Conservation (phyloP, 148 eudicot genomes). For the Chenopodium quinoa region DNA sequence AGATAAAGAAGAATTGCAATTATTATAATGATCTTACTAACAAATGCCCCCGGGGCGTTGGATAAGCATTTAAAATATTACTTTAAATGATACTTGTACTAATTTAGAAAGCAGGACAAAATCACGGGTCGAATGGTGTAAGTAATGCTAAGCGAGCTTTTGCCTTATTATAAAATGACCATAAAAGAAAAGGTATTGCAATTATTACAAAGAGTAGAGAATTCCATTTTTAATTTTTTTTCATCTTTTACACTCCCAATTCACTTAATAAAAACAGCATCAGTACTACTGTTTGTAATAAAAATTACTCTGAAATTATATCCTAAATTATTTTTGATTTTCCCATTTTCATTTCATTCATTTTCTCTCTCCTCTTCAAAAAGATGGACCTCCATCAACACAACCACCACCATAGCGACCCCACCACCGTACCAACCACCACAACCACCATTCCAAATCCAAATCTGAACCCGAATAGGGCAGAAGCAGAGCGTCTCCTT, state of each 20-base stretch:
- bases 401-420: neutral
- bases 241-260: neutral
- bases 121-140: no score
- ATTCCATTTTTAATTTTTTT: no score
- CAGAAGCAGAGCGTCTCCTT: slow-evolving; percentile 69
- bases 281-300: neutral
- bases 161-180: no score
- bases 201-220: no score
- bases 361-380: neutral
- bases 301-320: neutral
- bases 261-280: neutral
- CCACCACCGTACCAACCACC: neutral
- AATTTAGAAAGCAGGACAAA: no score
- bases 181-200: no score
- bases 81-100: no score
- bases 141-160: no score
- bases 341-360: neutral
- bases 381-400: slow-evolving; percentile 24
- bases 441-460: neutral
- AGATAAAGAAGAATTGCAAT: no score
- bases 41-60: no score
- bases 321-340: neutral
- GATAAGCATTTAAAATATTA: no score
- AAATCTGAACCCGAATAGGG: slow-evolving; percentile 23
- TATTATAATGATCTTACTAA: no score